Percentiles rank a stretch among this genome's conserved stretches.
Conservation (phyloP, 2,329 filamentous ascomycete genomes). For the Fusarium bactridioides region DNA sequence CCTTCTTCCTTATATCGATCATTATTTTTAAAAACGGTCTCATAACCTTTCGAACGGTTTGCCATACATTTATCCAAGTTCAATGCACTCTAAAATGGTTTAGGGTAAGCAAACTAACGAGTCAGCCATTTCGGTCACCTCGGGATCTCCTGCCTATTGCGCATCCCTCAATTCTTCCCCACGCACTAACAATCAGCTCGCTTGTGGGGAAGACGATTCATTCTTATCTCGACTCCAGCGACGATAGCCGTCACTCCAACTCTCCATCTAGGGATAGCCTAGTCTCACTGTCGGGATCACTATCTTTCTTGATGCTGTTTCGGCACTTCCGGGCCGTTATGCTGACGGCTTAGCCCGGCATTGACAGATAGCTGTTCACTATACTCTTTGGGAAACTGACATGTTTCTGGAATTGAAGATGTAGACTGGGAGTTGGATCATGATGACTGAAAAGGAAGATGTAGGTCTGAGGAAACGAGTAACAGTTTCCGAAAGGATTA, state of each 20-base stretch:
- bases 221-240: conserved; percentile 20
- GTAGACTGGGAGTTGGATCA: neutral
- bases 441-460: neutral
- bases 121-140: neutral
- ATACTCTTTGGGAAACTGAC: neutral
- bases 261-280: neutral
- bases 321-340: neutral
- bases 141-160: conserved; percentile 23
- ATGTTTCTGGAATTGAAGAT: neutral
- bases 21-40: too few relatives aligned
- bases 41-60: neutral
- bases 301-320: conserved; percentile 14
- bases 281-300: conserved; percentile 3
- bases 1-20: accelerated
- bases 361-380: neutral
- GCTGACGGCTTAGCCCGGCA: conserved; percentile 18
- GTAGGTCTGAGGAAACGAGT: neutral
- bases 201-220: neutral
- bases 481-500: conserved; percentile 16
- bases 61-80: too few relatives aligned
- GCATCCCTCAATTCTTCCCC: neutral
- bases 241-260: conserved; percentile 8
- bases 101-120: neutral
- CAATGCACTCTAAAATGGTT: accelerated
- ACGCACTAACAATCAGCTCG: neutral